Evolutionary conservation across 2,329 filamentous ascomycete species (phyloP).

Genomic region (Aulographum hederae): DNA sequence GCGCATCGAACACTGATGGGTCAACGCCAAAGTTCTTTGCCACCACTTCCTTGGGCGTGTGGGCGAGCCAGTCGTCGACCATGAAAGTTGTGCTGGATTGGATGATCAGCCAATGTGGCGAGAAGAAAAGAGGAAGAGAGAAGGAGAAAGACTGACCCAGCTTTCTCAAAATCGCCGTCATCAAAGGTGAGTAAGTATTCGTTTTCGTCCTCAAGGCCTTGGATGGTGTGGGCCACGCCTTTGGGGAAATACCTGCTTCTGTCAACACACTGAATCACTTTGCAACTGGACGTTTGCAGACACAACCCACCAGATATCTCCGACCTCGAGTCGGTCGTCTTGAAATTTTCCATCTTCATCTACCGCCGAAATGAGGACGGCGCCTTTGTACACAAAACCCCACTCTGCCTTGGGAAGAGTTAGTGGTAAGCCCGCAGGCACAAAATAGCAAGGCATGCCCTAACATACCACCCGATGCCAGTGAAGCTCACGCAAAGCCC

Average conservation of each 20-base stretch:
- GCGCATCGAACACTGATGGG: slow-evolving; percentile 37
- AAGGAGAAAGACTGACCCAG: slow-evolving; percentile 25
- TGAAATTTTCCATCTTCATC: slow-evolving; percentile 41
- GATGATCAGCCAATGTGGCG: slow-evolving; percentile 6
- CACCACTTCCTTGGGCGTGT: slow-evolving; percentile 44
- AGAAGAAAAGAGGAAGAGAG: neutral
- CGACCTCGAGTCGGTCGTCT: slow-evolving; percentile 36
- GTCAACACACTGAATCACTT: no score
- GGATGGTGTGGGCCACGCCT: slow-evolving; percentile 43
- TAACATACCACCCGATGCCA: slow-evolving; percentile 50
- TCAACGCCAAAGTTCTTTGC: slow-evolving; percentile 53
- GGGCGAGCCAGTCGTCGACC: slow-evolving; percentile 50
- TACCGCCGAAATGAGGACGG: slow-evolving; percentile 40
- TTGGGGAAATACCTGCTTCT: slow-evolving; percentile 56
- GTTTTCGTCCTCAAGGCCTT: slow-evolving; percentile 47
- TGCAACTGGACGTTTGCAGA: no score
- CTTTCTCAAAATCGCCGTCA: slow-evolving; percentile 45
- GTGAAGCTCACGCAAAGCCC: slow-evolving; percentile 48
- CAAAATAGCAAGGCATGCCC: slow-evolving; percentile 10
- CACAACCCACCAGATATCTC: slow-evolving; percentile 52
- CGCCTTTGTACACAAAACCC: slow-evolving; percentile 43
- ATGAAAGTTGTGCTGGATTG: slow-evolving; percentile 59
- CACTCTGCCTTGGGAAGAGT: slow-evolving; percentile 43
- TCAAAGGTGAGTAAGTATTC: slow-evolving; percentile 51
- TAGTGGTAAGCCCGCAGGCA: slow-evolving; percentile 1